Conservation (phyloP, 257 asterid genomes). For the Nicotiana tabacum region DNA sequence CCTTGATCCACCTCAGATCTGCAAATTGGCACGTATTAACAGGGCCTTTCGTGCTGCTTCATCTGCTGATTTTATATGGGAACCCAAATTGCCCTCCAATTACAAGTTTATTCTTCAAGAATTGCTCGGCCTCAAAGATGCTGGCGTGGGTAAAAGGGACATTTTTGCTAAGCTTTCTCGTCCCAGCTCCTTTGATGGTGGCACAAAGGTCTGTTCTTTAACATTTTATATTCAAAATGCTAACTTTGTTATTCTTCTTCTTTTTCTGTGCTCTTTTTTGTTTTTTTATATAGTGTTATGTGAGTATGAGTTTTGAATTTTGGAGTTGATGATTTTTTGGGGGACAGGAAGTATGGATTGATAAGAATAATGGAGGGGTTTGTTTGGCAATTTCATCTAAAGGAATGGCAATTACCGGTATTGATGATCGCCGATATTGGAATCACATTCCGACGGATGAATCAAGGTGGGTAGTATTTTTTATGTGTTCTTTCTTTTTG, state of each 20-base stretch:
- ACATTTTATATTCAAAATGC: not conserved
- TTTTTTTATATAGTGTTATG: not conserved
- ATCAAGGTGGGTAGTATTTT: constrained; percentile 31
- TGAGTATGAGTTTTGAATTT: not conserved
- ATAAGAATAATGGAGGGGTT: constrained; percentile 72
- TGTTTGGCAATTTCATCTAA: constrained; percentile 71
- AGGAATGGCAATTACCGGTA: constrained; percentile 74
- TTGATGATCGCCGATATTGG: constrained; percentile 92
- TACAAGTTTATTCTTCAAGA: constrained; percentile 39
- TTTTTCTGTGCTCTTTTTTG: not conserved
- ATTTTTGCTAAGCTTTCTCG: constrained; percentile 50
- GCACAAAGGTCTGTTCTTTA: constrained; percentile 50
- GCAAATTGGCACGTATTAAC: constrained; percentile 58
- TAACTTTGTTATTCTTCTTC: not conserved
- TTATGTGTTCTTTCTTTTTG: not conserved
- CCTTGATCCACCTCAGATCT: constrained; percentile 80
- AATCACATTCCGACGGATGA: constrained; percentile 59
- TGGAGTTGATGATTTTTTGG: not conserved
- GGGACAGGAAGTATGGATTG: constrained; percentile 71
- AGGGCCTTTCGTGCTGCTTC: constrained; percentile 68
- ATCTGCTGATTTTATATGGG: constrained; percentile 83
- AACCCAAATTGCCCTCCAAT: constrained; percentile 58
- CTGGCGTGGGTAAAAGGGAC: constrained; percentile 43
- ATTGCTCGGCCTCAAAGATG: constrained; percentile 26
- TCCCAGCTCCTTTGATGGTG: constrained; percentile 51